Percentiles rank a stretch among this genome's conserved stretches.
Conservation (phyloP, 2,329 filamentous ascomycete genomes). For the Metarhizium sp. region DNA sequence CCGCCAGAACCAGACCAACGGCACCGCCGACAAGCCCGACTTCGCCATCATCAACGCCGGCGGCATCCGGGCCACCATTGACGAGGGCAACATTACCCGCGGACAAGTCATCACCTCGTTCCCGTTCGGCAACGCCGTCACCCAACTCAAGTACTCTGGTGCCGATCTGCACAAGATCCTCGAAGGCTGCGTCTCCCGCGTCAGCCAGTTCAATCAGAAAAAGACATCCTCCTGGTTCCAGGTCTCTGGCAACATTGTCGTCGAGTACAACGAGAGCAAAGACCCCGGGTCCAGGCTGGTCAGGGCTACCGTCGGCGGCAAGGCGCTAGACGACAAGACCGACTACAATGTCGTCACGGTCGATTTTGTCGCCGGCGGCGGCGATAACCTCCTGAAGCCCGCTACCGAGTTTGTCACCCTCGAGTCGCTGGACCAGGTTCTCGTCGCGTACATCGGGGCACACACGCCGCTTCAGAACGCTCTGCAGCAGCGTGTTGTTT, state of each 20-base stretch:
- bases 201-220: conserved; percentile 45
- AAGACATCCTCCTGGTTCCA: conserved; percentile 51
- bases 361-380: conserved; percentile 53
- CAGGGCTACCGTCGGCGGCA: conserved; percentile 38
- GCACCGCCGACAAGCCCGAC: conserved; percentile 27
- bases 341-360: conserved; percentile 52
- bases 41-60: conserved; percentile 57
- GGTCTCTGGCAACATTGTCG: conserved; percentile 44
- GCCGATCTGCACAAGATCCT: conserved; percentile 46
- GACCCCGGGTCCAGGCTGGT: conserved; percentile 41
- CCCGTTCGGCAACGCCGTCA: conserved; percentile 56
- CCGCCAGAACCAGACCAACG: conserved; percentile 35
- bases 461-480: conserved; percentile 39
- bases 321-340: conserved; percentile 32
- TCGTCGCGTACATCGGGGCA: conserved; percentile 38
- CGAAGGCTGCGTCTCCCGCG: conserved; percentile 46
- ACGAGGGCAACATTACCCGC: conserved; percentile 49
- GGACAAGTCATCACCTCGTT: conserved; percentile 56
- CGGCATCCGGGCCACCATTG: conserved; percentile 55
- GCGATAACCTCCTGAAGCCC: conserved; percentile 49
- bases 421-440: conserved; percentile 44
- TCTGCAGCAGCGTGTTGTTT: conserved; percentile 32
- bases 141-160: conserved; percentile 45
- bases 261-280: conserved; percentile 47
- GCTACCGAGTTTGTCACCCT: conserved; percentile 32